Base-by-base conservation (phyloP, 345 rosid genomes). In the Excoecaria cochinchinensis region DNA sequence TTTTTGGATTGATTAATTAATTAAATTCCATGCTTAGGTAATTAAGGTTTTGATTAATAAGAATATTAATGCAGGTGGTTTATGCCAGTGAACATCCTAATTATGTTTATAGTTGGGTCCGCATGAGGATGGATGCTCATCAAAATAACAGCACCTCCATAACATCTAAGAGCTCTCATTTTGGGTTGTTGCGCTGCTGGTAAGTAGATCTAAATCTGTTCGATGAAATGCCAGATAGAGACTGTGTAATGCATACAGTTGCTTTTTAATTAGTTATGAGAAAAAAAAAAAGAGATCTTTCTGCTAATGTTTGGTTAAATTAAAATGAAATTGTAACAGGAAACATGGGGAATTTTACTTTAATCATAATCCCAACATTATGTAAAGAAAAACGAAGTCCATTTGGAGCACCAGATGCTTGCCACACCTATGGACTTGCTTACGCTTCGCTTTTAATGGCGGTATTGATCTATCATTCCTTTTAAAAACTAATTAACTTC, bases 141-240 rank as follows among this genome's bases (percentile, higher is more conserved):
- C 21, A 85, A 79, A 79, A 17, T 78, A 31, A 81, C 84, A 25
- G 70, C 77, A 67, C 61, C 85, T 62, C 90, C 87, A 24, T 69
- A 56, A 31, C 79, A 80, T 36, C 81, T 87, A 36, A 59, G 60
- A 62, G 90, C 88, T 55, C 85, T 87, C 0, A 75, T 87, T 42
- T 19, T 87, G 57, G 88, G 88, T 59, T 80, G 88, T 76, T 87
- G 86, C 44, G 79, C 88, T 15, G 90, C 87, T 67, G 90, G 90
- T 71, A 36, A 16, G 48, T 64, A 44, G 47, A n/a, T n/a, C n/a
- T n/a, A n/a, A n/a, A n/a, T n/a, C n/a, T n/a, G n/a, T n/a, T n/a
- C n/a, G n/a, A n/a, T n/a, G n/a, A n/a, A n/a, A n/a, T n/a, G n/a
- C n/a, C n/a, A n/a, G n/a, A n/a, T n/a, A n/a, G n/a, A n/a, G n/a